A percentile compares a stretch with the other conserved stretches of the same genome.
These are phyloP conservation scores for Carpinus viminea DNA, from an alignment of 306 rosid species.

Conservation along the genomic window DNA sequence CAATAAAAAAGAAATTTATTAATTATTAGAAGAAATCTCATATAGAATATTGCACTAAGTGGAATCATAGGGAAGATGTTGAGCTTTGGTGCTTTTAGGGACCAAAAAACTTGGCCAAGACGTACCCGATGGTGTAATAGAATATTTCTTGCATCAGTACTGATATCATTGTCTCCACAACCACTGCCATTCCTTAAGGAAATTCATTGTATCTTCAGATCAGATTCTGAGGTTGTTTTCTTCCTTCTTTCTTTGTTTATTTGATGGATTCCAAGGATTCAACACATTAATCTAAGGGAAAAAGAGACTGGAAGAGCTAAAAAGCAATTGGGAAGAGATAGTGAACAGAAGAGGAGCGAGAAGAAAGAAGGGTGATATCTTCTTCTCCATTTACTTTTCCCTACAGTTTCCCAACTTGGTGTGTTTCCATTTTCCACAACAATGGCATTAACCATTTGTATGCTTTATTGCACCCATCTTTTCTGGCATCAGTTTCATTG, in stretches of 20 bases:
- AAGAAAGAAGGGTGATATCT: too few relatives aligned
- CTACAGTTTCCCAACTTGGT: too few relatives aligned
- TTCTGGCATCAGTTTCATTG: too few relatives aligned
- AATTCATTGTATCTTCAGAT: too few relatives aligned
- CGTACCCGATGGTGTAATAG: neutral
- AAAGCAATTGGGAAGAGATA: too few relatives aligned
- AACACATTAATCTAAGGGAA: neutral
- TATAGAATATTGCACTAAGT: conserved; percentile 1
- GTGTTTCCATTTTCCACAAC: too few relatives aligned
- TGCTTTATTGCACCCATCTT: too few relatives aligned
- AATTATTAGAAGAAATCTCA: neutral
- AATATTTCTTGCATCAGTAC: neutral
- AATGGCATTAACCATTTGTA: too few relatives aligned
- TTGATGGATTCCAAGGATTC: neutral
- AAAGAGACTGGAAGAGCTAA: neutral
- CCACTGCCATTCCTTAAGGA: neutral
- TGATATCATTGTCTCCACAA: neutral
- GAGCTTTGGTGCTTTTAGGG: neutral
- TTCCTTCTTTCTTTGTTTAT: neutral
- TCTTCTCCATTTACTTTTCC: too few relatives aligned
- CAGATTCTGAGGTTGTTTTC: too few relatives aligned
- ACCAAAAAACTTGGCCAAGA: neutral
- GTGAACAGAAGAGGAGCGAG: too few relatives aligned
- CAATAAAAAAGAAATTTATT: neutral
- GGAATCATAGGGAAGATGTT: conserved; percentile 13